Percentiles rank a stretch among this genome's conserved stretches.
phyloP scores from a whole-genome alignment of 345 rosid species.

The Gossypium mustelinum region DNA sequence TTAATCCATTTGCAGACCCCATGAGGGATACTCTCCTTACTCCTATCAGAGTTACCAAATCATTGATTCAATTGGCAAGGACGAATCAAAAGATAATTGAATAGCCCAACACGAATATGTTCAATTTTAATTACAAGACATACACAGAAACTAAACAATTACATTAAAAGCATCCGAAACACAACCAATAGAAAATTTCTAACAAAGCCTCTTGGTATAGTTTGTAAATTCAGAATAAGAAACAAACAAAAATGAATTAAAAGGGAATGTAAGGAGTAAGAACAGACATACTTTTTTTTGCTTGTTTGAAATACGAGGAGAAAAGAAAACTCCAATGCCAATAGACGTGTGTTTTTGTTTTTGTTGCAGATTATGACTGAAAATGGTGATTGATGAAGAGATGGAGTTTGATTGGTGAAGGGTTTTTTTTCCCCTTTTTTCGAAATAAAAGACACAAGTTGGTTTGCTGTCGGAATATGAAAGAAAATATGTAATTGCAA shows the following conservation, averaged over 20 bases:
- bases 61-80: neutral
- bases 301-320: neutral
- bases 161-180: neutral
- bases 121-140: neutral
- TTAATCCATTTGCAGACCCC: slow-evolving; percentile 37
- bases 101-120: no score
- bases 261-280: no score
- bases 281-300: neutral
- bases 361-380: neutral
- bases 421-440: neutral
- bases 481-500: no score
- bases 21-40: slow-evolving; percentile 20
- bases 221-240: neutral
- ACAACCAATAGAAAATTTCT: neutral
- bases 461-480: no score
- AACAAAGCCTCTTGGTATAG: neutral
- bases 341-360: neutral
- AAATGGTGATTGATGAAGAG: no score
- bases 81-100: neutral
- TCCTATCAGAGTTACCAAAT: slow-evolving; percentile 11
- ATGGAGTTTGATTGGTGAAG: neutral
- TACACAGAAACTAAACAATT: neutral
- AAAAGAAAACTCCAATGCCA: neutral
- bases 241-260: neutral
- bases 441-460: no score